Evolutionary conservation across 1,284 basidiomycete species (phyloP).

Genomic region (Ustilago cynodontis): DNA sequence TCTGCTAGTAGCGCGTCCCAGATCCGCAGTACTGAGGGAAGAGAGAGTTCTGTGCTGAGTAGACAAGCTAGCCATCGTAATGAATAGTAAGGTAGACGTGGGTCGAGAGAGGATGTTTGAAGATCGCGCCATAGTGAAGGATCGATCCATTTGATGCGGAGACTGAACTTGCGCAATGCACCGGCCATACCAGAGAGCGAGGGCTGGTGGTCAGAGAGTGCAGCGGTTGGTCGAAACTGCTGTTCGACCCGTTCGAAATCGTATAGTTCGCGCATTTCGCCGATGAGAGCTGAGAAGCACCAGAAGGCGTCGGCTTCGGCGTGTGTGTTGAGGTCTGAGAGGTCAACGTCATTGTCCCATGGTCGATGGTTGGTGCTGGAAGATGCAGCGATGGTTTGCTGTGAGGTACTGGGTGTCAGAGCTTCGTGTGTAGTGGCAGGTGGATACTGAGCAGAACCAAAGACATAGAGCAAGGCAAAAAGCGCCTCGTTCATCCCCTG

Average conservation of each 20-base stretch:
- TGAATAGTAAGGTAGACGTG: conserved; percentile 66
- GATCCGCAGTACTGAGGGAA: conserved; percentile 58
- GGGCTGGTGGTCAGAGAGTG: conserved; percentile 15
- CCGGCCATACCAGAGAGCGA: conserved; percentile 55
- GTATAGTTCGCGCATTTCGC: conserved; percentile 65
- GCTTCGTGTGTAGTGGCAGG: not conserved
- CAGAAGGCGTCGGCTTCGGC: conserved; percentile 69
- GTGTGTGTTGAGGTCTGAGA: conserved; percentile 32
- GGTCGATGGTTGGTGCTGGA: not conserved
- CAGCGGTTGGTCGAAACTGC: conserved; percentile 26
- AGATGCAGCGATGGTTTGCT: conserved; percentile 8
- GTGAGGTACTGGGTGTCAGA: conserved; percentile 26
- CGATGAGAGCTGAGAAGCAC: conserved; percentile 67
- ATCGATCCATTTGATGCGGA: conserved; percentile 58
- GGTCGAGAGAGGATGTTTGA: conserved; percentile 53
- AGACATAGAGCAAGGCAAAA: conserved; percentile 61
- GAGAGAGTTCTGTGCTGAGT: conserved; percentile 62
- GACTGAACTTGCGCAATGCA: conserved; percentile 57
- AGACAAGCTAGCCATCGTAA: conserved; percentile 67
- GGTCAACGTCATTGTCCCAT: conserved; percentile 35
- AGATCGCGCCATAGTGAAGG: conserved; percentile 55
- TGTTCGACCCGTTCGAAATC: conserved; percentile 64
- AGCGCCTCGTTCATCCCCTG: conserved; percentile 68
- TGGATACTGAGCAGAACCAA: conserved; percentile 44
- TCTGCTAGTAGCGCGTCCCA: conserved; percentile 67